These are phyloP conservation scores for Rhytidiadelphus loreus DNA, from an alignment of 225 moss, liverwort and hornwort species.

Conservation along the genomic window DNA sequence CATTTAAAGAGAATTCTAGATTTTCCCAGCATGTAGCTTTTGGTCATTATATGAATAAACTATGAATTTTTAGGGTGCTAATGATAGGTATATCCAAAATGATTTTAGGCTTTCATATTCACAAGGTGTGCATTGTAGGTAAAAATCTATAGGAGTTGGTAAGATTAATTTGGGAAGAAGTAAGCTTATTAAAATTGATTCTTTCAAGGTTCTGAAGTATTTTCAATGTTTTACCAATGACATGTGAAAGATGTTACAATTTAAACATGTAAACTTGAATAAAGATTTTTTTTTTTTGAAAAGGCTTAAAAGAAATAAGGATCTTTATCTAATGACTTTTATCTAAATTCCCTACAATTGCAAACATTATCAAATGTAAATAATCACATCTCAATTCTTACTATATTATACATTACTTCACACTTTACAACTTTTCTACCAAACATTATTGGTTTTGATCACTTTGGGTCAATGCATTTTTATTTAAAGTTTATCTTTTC, in stretches of 20 bases:
- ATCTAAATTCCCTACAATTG: too few relatives aligned
- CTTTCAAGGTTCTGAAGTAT: too few relatives aligned
- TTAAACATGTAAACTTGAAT: neutral
- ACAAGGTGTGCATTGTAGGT: neutral
- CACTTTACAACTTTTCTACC: neutral
- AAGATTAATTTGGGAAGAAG: neutral
- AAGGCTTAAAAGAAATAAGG: neutral
- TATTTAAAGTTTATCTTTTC: neutral
- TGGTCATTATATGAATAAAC: neutral
- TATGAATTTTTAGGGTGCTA: neutral
- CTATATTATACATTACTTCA: neutral
- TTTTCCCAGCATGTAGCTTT: neutral
- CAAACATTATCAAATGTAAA: neutral
- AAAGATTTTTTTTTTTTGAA: neutral
- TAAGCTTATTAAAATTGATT: too few relatives aligned
- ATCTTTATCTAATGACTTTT: neutral
- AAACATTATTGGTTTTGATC: neutral
- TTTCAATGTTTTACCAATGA: neutral
- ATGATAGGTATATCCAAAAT: neutral
- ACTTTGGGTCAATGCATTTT: neutral
- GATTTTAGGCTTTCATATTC: neutral
- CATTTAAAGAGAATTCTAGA: neutral
- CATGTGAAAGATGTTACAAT: neutral
- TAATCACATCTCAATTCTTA: neutral
- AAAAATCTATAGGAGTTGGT: neutral